Conservation (phyloP, 371 early-diverging fungal species). For the Mortierella sp. region DNA sequence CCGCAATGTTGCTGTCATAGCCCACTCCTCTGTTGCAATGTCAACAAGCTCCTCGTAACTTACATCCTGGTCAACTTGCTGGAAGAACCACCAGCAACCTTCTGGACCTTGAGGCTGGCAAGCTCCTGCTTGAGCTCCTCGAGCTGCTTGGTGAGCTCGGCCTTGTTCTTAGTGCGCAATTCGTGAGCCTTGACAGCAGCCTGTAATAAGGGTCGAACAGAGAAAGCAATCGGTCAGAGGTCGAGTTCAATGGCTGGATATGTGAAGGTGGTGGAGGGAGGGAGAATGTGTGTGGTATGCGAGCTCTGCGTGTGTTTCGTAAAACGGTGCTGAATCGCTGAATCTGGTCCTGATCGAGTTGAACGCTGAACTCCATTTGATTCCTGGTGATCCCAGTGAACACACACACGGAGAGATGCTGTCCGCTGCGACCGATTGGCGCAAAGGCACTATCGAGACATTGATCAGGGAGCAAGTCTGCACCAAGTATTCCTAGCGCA, state of each 20-base stretch:
- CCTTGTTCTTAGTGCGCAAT: constrained; percentile 91
- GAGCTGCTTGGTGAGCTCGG: constrained; percentile 88
- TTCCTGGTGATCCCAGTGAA: too few relatives aligned
- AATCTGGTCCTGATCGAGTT: too few relatives aligned
- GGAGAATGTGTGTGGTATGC: too few relatives aligned
- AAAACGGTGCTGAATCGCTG: too few relatives aligned
- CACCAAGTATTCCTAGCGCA: background rate
- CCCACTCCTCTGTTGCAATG: background rate
- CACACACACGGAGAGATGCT: too few relatives aligned
- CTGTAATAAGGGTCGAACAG: constrained; percentile 47
- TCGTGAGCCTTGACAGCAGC: constrained; percentile 90
- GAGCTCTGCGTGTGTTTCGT: too few relatives aligned
- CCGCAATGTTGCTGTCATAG: too few relatives aligned
- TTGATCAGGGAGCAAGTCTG: background rate
- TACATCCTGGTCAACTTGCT: constrained; percentile 88
- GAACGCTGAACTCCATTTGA: too few relatives aligned
- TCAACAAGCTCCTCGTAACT: constrained; percentile 25
- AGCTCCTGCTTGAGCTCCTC: constrained; percentile 95
- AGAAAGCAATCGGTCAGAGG: constrained; percentile 25
- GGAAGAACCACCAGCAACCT: constrained; percentile 81
- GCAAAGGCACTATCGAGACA: too few relatives aligned
- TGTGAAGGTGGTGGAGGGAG: background rate
- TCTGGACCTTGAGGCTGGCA: constrained; percentile 88
- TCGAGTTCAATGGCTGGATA: background rate
- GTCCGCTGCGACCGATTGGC: too few relatives aligned